phyloP scores from a whole-genome alignment of 176 grass and related monocot species.

The Dendrocalamus sinicus region DNA sequence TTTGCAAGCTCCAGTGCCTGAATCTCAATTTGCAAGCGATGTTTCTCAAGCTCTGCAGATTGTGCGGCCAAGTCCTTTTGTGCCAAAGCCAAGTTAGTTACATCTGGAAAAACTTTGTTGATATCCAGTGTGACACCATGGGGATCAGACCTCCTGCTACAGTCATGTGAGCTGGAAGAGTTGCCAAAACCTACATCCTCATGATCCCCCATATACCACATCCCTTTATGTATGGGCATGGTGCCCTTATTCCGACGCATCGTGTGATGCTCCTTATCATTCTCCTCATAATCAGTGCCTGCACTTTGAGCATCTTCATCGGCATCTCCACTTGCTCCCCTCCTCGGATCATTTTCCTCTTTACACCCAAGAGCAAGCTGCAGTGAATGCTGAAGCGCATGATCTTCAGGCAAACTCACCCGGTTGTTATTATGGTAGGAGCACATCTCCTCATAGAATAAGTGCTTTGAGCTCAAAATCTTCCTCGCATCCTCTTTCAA shows the following conservation, averaged over 20 bases:
- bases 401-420: slow-evolving; percentile 76
- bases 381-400: slow-evolving; percentile 72
- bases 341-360: slow-evolving; percentile 61
- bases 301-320: slow-evolving; percentile 65
- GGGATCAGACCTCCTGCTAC: slow-evolving; percentile 41
- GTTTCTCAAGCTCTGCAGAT: slow-evolving; percentile 52
- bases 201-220: slow-evolving; percentile 40
- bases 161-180: slow-evolving; percentile 51
- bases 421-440: slow-evolving; percentile 95
- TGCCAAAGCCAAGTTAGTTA: slow-evolving; percentile 46
- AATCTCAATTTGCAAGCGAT: slow-evolving; percentile 55
- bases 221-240: slow-evolving; percentile 51
- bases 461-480: slow-evolving; percentile 88
- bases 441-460: slow-evolving; percentile 97
- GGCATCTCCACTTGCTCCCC: slow-evolving; percentile 48
- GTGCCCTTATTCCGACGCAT: slow-evolving; percentile 37
- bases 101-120: slow-evolving; percentile 56
- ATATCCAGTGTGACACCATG: slow-evolving; percentile 55
- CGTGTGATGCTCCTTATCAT: slow-evolving; percentile 56
- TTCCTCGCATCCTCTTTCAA: slow-evolving; percentile 93
- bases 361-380: slow-evolving; percentile 72
- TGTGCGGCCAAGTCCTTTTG: slow-evolving; percentile 44
- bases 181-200: slow-evolving; percentile 56
- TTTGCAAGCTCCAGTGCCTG: slow-evolving; percentile 59
- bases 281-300: slow-evolving; percentile 62